phyloP scores from a whole-genome alignment of 2,329 filamentous ascomycete species.

The Davidsoniella australis region DNA sequence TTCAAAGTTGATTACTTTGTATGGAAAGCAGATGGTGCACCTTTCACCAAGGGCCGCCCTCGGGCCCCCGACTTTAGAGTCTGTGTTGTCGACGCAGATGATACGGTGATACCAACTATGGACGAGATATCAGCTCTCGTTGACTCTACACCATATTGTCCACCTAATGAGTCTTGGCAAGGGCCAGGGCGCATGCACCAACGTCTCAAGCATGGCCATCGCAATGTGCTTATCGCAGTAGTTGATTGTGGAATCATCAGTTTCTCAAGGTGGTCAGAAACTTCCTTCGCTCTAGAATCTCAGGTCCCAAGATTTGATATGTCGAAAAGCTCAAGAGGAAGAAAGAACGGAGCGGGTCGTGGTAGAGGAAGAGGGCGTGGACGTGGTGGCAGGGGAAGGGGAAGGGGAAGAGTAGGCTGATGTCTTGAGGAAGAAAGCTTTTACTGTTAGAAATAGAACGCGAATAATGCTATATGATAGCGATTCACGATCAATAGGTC shows the following conservation, averaged over 20 bases:
- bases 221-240: conserved; percentile 71
- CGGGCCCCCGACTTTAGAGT: conserved; percentile 70
- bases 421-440: background rate
- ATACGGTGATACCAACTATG: conserved; percentile 54
- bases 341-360: conserved; percentile 23
- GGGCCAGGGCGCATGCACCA: conserved; percentile 45
- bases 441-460: too few species aligned
- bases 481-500: too few species aligned
- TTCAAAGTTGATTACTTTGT: conserved; percentile 66
- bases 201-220: conserved; percentile 66
- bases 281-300: conserved; percentile 59
- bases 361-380: conserved; percentile 25
- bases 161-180: conserved; percentile 18
- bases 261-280: conserved; percentile 67
- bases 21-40: conserved; percentile 47
- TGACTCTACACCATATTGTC: conserved; percentile 44
- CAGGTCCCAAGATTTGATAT: conserved; percentile 41
- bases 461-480: too few species aligned
- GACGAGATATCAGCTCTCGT: conserved; percentile 55
- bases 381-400: conserved; percentile 25
- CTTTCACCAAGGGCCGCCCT: conserved; percentile 66
- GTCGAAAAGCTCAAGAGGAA: conserved; percentile 20
- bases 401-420: conserved; percentile 8
- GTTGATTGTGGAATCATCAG: conserved; percentile 84
- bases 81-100: conserved; percentile 61